Evolutionary conservation across 2,329 filamentous ascomycete genomes (phyloP).

Genomic region (Neoarthrinium moseri): DNA sequence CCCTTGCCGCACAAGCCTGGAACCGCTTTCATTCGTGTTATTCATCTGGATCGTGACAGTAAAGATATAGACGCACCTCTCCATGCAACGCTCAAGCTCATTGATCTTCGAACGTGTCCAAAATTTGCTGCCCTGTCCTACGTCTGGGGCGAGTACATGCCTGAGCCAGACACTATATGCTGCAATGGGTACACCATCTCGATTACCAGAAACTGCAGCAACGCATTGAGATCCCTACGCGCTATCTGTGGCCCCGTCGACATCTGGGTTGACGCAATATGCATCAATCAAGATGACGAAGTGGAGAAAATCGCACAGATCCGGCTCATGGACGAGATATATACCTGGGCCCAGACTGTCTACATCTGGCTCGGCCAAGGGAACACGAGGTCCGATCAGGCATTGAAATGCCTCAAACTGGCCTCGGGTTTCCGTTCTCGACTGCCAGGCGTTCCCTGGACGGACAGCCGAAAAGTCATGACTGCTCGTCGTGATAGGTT

Average conservation of each 20-base stretch:
- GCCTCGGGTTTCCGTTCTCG: not conserved
- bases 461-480: not conserved
- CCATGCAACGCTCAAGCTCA: no score
- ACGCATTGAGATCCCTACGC: not conserved
- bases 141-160: not conserved
- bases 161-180: not conserved
- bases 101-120: no score
- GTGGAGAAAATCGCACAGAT: conserved; percentile 15
- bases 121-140: not conserved
- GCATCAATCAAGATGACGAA: conserved; percentile 14
- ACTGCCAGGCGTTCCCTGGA: not conserved
- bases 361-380: not conserved
- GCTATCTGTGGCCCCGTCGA: not conserved
- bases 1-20: no score
- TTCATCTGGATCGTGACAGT: no score
- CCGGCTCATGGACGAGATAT: conserved; percentile 14
- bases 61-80: no score
- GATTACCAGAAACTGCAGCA: not conserved
- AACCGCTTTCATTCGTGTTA: no score
- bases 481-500: not conserved
- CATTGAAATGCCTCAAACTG: not conserved
- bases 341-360: conserved; percentile 3
- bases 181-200: not conserved
- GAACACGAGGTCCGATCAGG: not conserved
- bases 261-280: conserved; percentile 17